Evolutionary conservation across 2,329 filamentous ascomycete species (phyloP).

Genomic region (Clarireedia homoeocarpa): DNA sequence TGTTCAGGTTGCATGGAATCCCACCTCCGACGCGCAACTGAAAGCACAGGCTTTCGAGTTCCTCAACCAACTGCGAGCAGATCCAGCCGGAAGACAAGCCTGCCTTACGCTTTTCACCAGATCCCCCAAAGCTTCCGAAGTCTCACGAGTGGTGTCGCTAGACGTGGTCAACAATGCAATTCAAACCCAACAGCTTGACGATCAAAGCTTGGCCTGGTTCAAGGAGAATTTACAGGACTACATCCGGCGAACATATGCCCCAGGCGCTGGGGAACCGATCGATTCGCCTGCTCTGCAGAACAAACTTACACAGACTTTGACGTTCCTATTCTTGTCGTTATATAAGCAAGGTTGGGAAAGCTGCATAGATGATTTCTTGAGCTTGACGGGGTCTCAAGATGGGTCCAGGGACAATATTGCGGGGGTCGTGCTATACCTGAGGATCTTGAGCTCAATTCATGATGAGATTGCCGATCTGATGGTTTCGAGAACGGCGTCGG

Average conservation of each 20-base stretch:
- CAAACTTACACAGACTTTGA: constrained; percentile 93
- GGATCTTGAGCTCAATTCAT: constrained; percentile 81
- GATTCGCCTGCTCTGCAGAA: constrained; percentile 82
- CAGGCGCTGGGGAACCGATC: constrained; percentile 42
- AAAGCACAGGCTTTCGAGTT: constrained; percentile 80
- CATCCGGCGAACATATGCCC: constrained; percentile 65
- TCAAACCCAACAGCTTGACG: constrained; percentile 69
- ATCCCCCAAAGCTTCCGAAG: constrained; percentile 66
- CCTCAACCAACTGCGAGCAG: constrained; percentile 67
- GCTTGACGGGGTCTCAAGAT: constrained; percentile 58
- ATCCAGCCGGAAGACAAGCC: constrained; percentile 83
- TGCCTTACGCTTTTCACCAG: constrained; percentile 81
- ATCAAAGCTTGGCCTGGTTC: constrained; percentile 63
- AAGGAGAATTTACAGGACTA: constrained; percentile 79
- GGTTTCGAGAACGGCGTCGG: constrained; percentile 66
- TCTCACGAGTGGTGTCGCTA: constrained; percentile 80
- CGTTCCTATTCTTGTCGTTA: constrained; percentile 81
- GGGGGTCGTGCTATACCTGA: constrained; percentile 80
- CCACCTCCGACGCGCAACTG: constrained; percentile 63
- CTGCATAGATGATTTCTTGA: constrained; percentile 86
- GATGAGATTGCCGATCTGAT: constrained; percentile 96
- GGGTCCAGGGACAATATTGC: constrained; percentile 59
- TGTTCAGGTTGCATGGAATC: constrained; percentile 88
- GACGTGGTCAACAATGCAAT: constrained; percentile 92
- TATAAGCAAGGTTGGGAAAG: constrained; percentile 81